Percentiles rank a stretch among this genome's conserved stretches.
phyloP scores from a whole-genome alignment of 1,139 yeast species.

The Protomyces inouyei region DNA sequence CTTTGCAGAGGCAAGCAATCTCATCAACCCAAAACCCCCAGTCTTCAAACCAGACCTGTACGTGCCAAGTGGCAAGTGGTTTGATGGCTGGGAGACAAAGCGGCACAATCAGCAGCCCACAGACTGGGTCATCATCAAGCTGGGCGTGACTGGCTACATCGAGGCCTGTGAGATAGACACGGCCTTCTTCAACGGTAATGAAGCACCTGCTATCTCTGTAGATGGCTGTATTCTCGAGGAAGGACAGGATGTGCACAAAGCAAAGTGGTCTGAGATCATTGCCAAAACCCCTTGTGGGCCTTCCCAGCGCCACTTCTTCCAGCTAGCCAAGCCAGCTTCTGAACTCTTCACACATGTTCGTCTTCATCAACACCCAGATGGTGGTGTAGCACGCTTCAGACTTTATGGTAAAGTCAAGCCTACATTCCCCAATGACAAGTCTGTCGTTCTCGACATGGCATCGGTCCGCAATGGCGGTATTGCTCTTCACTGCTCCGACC shows the following conservation, averaged over 20 bases:
- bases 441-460: conserved; percentile 63
- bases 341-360: conserved; percentile 68
- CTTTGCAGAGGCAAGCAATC: conserved; percentile 90
- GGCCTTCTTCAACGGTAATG: conserved; percentile 88
- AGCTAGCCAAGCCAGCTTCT: conserved; percentile 53
- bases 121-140: conserved; percentile 76
- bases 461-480: conserved; percentile 84
- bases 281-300: conserved; percentile 80
- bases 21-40: conserved; percentile 74
- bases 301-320: conserved; percentile 73
- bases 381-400: conserved; percentile 92
- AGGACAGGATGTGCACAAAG: conserved; percentile 37
- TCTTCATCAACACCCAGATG: conserved; percentile 91
- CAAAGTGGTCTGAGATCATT: conserved; percentile 66
- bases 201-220: conserved; percentile 83
- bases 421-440: conserved; percentile 48
- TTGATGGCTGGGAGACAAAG: conserved; percentile 74
- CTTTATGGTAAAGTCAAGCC: conserved; percentile 78
- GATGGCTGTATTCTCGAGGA: conserved; percentile 56
- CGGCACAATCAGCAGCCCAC: conserved; percentile 79
- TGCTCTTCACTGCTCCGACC: conserved; percentile 75
- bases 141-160: conserved; percentile 79
- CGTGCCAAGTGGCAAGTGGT: conserved; percentile 30
- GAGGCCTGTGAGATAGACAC: conserved; percentile 88
- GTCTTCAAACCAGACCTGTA: conserved; percentile 44